Conservation (phyloP, 2,329 filamentous ascomycete genomes). For the Incumbomyces lentus region DNA sequence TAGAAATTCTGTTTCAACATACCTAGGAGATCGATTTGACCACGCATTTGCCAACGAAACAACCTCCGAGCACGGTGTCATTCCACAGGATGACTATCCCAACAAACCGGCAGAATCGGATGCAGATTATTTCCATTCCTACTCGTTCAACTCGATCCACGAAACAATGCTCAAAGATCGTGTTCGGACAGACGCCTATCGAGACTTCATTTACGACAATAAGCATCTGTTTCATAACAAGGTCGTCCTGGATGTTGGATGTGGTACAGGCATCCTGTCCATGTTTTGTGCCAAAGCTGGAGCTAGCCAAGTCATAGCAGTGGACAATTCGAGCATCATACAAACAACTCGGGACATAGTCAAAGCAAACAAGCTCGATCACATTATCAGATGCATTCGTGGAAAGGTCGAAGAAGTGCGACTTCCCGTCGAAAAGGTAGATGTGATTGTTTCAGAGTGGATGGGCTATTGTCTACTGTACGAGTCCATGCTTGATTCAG, state of each 20-base stretch:
- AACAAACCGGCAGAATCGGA: conserved; percentile 36
- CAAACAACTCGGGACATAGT: conserved; percentile 76
- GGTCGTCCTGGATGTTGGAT: conserved; percentile 82
- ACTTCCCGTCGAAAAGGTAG: conserved; percentile 68
- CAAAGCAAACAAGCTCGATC: conserved; percentile 64
- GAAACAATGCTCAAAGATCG: conserved; percentile 91
- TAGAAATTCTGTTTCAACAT: conserved; percentile 54
- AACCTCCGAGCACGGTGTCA: conserved; percentile 23
- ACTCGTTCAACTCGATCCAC: conserved; percentile 72
- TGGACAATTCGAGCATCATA: conserved; percentile 87
- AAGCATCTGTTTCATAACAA: conserved; percentile 79
- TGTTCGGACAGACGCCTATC: conserved; percentile 80
- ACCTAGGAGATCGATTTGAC: conserved; percentile 55
- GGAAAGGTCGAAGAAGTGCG: conserved; percentile 82
- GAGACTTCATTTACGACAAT: conserved; percentile 89
- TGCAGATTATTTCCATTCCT: conserved; percentile 53
- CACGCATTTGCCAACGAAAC: conserved; percentile 40
- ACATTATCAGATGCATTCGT: conserved; percentile 66
- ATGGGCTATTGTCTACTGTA: conserved; percentile 94
- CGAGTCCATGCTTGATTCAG: conserved; percentile 90
- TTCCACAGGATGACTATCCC: conserved; percentile 34
- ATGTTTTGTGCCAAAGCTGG: conserved; percentile 93
- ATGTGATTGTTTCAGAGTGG: conserved; percentile 95
- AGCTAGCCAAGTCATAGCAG: conserved; percentile 74
- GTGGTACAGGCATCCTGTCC: conserved; percentile 72